Evolutionary conservation across 1,139 yeast species (phyloP), one percentile per base, ranked within the genome.

Genomic region (Kluyveromyces sp.): DNA sequence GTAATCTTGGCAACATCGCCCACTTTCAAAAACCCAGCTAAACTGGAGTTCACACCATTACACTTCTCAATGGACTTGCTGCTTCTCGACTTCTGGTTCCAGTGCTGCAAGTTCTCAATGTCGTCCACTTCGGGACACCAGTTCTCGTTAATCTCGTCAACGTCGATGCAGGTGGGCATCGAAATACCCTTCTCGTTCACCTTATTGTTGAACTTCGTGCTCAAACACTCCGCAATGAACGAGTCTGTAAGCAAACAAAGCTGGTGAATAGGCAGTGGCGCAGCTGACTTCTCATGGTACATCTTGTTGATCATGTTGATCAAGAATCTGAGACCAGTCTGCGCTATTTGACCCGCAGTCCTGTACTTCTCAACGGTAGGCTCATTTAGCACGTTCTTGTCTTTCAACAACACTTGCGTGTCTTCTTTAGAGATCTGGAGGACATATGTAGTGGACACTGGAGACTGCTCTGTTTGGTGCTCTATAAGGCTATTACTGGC

Each of bases 271-370:
- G 79, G 71, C 58, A 77, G 70, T 32, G 73, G 72, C 34, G 69
- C 64, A 31, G 67, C 70, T 29, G 74, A 67, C 27, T 52, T 55
- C 38, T 57, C 57, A 62, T 84, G 94, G 65, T 83, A 85, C 29
- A 83, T 75, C 61, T 79, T 78, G 65, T 83, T 81, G 54, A 90
- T 80, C 60, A 87, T 74, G 47, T 77, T 73, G 38, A 78, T 72
- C 47, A 86, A 70, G 62, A 84, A 83, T 50, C 76, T 71, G 56
- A 90, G 71, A 45, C 89, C 86, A 25, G 96, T 83, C 68, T 89
- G 97, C n/a, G 94, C 73, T 57, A 90, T 81, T 67, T 86, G 90
- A 39, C 96, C 97, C 6, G 96, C 96, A 45, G 81, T 74, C 64
- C 95, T 77, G 69, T 90, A 89, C 68, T 89, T 90, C 56, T 83